Base-by-base conservation (phyloP, 1,284 basidiomycete species). In the Moniliophthora roreri region DNA sequence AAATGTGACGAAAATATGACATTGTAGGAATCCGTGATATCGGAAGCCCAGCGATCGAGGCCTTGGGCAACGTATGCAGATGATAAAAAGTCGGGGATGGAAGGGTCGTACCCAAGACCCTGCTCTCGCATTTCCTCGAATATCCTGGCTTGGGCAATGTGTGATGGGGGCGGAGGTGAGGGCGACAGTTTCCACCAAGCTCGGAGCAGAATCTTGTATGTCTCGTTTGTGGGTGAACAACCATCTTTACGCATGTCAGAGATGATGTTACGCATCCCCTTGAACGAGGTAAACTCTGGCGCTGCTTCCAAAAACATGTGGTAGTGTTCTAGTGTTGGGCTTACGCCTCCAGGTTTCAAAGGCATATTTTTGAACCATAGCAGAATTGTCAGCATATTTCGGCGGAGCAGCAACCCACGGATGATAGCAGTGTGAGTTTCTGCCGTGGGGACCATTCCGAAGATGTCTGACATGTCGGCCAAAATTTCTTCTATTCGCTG, bases 281-380 rank as follows among this genome's bases (percentile, higher is more conserved):
- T 69, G 56, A 75, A 66, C 9, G 72, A 62, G 5, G 69, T 64
- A 24, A 69, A 63, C 45, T 71, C 63, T 23, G 70, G 64, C 57
- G 74, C 79, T 13, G 71, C 65, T 34, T 76, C 68, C 21, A 87
- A 65, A 53, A 85, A 73, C 6, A 73, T 55, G 56, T 82, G 77
- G 69, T 81, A 83, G 54, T 83, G 81, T n/a, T 76, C 69, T 24
- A 74, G 65, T n/a, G 75, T 73, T 0, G 80, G 80, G 6, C 58
- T 63, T 37, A 74, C 58, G 35, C 73, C 61, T 9, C 76, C 77
- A 2, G 81, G 72, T 45, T 76, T 77, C 38, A 67, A 65, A 11
- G 76, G 71, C 72, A 85, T 80, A 20, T 66, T 68, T 40, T 61
- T 61, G 2, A 88, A 64, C 78, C 85, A 84, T 21, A 70, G 65